These are phyloP conservation scores for Debaryomycetaceae sp. DNA, from an alignment of 1,139 yeast species.

Conservation along the genomic window DNA sequence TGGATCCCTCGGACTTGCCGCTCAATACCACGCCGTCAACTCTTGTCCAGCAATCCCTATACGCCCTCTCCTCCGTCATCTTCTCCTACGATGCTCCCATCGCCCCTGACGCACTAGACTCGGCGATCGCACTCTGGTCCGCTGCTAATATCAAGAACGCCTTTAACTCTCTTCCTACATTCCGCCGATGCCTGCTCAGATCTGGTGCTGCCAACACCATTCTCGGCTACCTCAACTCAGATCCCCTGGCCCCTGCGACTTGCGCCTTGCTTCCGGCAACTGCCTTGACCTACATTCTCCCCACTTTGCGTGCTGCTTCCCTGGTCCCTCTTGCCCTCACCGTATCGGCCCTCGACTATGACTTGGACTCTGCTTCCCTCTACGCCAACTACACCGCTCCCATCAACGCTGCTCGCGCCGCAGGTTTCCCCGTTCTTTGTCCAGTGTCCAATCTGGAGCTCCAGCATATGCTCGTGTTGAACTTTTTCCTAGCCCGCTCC, in stretches of 20 bases:
- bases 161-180: slow-evolving; percentile 44
- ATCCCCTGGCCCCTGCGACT: slow-evolving; percentile 29
- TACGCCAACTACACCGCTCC: slow-evolving; percentile 62
- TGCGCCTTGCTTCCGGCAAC: slow-evolving; percentile 62
- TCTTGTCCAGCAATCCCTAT: slow-evolving; percentile 55
- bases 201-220: slow-evolving; percentile 78
- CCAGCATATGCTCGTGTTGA: slow-evolving; percentile 58
- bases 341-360: slow-evolving; percentile 66
- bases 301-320: slow-evolving; percentile 29
- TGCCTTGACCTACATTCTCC: slow-evolving; percentile 59
- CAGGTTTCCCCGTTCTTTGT: slow-evolving; percentile 63
- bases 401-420: slow-evolving; percentile 48
- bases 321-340: slow-evolving; percentile 56
- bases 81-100: slow-evolving; percentile 66
- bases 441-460: slow-evolving; percentile 54
- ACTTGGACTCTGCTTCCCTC: slow-evolving; percentile 37
- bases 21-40: slow-evolving; percentile 53
- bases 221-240: slow-evolving; percentile 54
- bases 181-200: slow-evolving; percentile 60
- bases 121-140: slow-evolving; percentile 53
- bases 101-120: slow-evolving; percentile 49
- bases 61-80: slow-evolving; percentile 49
- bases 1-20: slow-evolving; percentile 43
- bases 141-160: slow-evolving; percentile 42
- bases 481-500: slow-evolving; percentile 48